Percentiles rank a stretch among this genome's conserved stretches.
Evolutionary conservation across 495 filamentous ascomycete genomes (phyloP).

Genomic region (Aspergillus nidulans): DNA sequence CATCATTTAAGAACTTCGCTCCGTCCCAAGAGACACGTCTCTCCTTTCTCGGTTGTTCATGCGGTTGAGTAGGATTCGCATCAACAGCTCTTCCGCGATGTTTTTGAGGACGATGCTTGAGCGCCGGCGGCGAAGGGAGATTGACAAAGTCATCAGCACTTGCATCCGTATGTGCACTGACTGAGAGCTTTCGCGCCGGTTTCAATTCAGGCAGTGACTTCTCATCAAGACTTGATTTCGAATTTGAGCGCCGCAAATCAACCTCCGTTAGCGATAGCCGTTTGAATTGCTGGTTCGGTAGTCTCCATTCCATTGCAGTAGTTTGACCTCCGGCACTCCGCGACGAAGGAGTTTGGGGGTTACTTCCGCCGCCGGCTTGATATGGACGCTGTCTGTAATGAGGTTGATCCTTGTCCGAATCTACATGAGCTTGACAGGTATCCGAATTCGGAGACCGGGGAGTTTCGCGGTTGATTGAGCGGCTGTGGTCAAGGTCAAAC

Average conservation of each 20-base stretch:
- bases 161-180: constrained; percentile 23
- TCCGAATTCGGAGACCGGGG: constrained; percentile 13
- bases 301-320: constrained; percentile 34
- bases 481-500: constrained; percentile 15
- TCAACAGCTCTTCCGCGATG: constrained; percentile 34
- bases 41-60: constrained; percentile 29
- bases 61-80: constrained; percentile 15
- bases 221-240: constrained; percentile 31
- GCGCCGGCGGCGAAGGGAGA: constrained; percentile 38
- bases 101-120: constrained; percentile 43
- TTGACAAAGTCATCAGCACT: constrained; percentile 24
- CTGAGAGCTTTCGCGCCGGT: constrained; percentile 26
- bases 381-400: constrained; percentile 11
- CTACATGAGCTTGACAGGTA: constrained; percentile 8
- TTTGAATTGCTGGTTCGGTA: constrained; percentile 39
- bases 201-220: constrained; percentile 30
- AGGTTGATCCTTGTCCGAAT: constrained; percentile 9
- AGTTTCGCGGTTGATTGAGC: background rate
- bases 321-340: constrained; percentile 21
- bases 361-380: constrained; percentile 3
- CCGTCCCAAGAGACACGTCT: constrained; percentile 45
- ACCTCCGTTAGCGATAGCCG: constrained; percentile 36
- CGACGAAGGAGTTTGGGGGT: constrained; percentile 34
- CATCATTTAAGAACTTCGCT: constrained; percentile 34
- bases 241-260: constrained; percentile 34